Conservation (phyloP, 2,329 filamentous ascomycete genomes). For the Venturiaceae sp. region DNA sequence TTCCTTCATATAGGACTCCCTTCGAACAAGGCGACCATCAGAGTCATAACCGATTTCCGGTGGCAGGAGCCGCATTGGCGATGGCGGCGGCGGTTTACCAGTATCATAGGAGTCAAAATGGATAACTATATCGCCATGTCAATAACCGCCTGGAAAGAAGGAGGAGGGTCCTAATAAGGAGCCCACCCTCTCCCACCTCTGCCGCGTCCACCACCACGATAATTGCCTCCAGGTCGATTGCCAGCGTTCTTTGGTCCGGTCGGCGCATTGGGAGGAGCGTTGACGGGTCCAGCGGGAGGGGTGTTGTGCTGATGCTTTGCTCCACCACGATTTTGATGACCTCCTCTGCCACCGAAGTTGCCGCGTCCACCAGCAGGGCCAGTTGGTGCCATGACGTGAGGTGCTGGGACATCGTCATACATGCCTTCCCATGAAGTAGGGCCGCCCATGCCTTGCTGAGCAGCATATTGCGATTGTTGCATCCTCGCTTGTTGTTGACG, state of each 20-base stretch:
- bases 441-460: constrained; percentile 31
- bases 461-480: constrained; percentile 23
- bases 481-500: constrained; percentile 53
- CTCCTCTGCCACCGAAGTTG: constrained; percentile 27
- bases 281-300: constrained; percentile 26
- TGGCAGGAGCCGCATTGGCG: too few relatives aligned
- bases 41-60: too few relatives aligned
- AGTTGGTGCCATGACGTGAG: constrained; percentile 47
- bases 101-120: too few relatives aligned
- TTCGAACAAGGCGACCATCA: too few relatives aligned
- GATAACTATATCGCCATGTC: not conserved
- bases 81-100: too few relatives aligned
- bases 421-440: constrained; percentile 95
- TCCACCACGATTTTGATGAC: constrained; percentile 29
- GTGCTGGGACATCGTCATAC: constrained; percentile 92
- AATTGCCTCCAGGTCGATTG: constrained; percentile 83
- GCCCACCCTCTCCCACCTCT: constrained; percentile 36
- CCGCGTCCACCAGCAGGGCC: constrained; percentile 35
- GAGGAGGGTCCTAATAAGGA: not conserved
- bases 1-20: too few relatives aligned
- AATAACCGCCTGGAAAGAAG: not conserved
- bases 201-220: constrained; percentile 78
- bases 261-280: constrained; percentile 67
- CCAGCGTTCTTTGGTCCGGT: constrained; percentile 95
- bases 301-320: constrained; percentile 23